Conservation (phyloP, 345 rosid genomes). For the Litchi chinensis region DNA sequence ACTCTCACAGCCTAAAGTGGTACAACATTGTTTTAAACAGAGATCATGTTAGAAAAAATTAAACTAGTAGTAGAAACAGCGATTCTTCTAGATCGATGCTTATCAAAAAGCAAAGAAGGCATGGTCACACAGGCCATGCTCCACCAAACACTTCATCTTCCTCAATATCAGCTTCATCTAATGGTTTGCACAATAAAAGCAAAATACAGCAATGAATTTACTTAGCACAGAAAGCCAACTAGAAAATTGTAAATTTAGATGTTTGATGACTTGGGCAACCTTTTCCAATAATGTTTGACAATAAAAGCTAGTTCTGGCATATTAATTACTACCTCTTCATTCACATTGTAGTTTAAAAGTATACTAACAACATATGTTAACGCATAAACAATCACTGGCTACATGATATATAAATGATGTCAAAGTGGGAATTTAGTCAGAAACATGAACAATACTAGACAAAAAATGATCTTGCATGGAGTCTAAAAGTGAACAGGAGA, state of each 20-base stretch:
- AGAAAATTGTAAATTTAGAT: background rate
- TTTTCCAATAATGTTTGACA: background rate
- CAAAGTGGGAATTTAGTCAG: too few relatives aligned
- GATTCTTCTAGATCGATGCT: background rate
- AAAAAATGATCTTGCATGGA: too few relatives aligned
- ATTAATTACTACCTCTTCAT: background rate
- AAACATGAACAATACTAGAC: background rate
- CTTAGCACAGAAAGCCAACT: background rate
- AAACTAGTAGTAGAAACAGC: too few relatives aligned
- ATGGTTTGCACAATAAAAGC: too few relatives aligned
- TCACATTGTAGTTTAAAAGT: background rate
- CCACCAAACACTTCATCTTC: background rate
- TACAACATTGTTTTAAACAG: too few relatives aligned
- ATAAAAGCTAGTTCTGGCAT: background rate
- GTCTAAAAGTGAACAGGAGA: background rate
- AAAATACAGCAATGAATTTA: background rate
- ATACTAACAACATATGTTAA: too few relatives aligned
- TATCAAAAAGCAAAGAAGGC: background rate
- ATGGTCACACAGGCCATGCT: background rate
- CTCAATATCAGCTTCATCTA: background rate
- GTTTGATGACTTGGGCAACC: background rate
- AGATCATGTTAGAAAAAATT: too few relatives aligned
- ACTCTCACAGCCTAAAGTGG: too few relatives aligned
- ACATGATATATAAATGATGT: background rate
- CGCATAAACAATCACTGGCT: background rate